Base-by-base conservation (phyloP, 2,329 filamentous ascomycete species). In the Fusarium nurragi region DNA sequence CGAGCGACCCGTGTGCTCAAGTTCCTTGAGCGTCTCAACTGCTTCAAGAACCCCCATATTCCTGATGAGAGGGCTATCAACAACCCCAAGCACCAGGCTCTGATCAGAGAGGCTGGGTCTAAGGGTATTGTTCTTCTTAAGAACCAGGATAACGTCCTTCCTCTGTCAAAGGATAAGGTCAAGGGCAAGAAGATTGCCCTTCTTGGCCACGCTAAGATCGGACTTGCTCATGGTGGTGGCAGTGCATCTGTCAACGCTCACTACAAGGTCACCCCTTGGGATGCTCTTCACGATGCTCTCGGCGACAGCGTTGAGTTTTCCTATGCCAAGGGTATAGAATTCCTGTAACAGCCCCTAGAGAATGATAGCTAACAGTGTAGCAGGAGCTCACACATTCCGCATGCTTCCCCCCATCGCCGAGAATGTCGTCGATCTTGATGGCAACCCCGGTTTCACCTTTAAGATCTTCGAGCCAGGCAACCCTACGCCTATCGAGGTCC, bases 121-220 rank as follows among this genome's bases (percentile, higher is more conserved):
- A 85, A 90, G 73, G 88, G 88, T 1, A 73, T 90, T 23, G 88
- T 87, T 1, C 77, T 90, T 12, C 74, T 90, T 46, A 90, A 90
- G 75, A 90, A 90, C 64, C 82, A 88, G 57, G 80, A 82, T 6
- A 76, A 76, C 5, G 74, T 88, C 13, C 77, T 90, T 16, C 88
- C 88, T 5, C 83, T 90, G 65, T 79, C 83, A 4, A 72, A 65
- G 30, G 71, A 73, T 1, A 71, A 71, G 55, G 54, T 74, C 19
- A 71, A 71, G 55, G 74, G 73, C 30, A 76, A 75, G 54, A 75
- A 70, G 50, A 70, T 76, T 52, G 73, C 74, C 22, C 45, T 77
- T 9, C 65, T 79, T 34, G 76, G 77, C 2, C 72, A 77, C 25
- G 70, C 76, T 44, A 77, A 76, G 57, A 69, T 65, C 21, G 72